Percentiles rank a stretch among this genome's conserved stretches.
phyloP scores from a whole-genome alignment of 1,284 basidiomycete species.

The Amylostereum areolatum region DNA sequence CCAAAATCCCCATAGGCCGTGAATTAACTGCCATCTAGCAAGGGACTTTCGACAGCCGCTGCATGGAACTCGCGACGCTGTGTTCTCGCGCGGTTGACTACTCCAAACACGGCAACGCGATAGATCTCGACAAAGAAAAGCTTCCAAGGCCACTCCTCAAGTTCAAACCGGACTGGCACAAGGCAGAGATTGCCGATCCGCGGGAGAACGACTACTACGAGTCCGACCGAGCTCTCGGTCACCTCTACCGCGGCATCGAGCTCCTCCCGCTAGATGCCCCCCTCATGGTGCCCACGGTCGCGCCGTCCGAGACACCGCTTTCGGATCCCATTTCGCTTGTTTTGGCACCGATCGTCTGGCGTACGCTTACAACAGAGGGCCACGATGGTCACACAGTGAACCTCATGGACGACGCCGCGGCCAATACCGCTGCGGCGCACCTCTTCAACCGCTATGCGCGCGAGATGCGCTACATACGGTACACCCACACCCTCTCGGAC shows the following conservation, averaged over 20 bases:
- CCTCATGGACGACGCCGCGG: conserved; percentile 19
- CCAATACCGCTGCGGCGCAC: conserved; percentile 19
- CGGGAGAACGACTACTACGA: conserved; percentile 63
- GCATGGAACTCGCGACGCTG: conserved; percentile 57
- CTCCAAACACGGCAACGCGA: conserved; percentile 64
- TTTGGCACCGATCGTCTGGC: conserved; percentile 34
- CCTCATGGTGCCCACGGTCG: conserved; percentile 14
- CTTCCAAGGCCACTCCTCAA: conserved; percentile 47
- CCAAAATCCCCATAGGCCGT: neutral
- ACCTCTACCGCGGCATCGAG: conserved; percentile 56
- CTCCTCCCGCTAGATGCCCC: conserved; percentile 32
- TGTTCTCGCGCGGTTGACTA: conserved; percentile 72
- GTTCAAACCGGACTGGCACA: conserved; percentile 74
- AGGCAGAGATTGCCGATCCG: conserved; percentile 53
- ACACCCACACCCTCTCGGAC: conserved; percentile 62
- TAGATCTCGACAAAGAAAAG: conserved; percentile 41
- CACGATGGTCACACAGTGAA: too few species aligned
- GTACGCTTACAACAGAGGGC: conserved; percentile 19
- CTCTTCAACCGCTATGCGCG: conserved; percentile 50
- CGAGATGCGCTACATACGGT: conserved; percentile 63
- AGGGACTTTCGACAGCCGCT: conserved; percentile 61
- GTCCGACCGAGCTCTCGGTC: conserved; percentile 61
- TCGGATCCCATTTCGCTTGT: conserved; percentile 44
- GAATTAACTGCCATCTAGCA: conserved; percentile 29
- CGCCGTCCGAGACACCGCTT: conserved; percentile 16